phyloP scores from a whole-genome alignment of 1,284 basidiomycete species.

The Cryptococcus sp. region DNA sequence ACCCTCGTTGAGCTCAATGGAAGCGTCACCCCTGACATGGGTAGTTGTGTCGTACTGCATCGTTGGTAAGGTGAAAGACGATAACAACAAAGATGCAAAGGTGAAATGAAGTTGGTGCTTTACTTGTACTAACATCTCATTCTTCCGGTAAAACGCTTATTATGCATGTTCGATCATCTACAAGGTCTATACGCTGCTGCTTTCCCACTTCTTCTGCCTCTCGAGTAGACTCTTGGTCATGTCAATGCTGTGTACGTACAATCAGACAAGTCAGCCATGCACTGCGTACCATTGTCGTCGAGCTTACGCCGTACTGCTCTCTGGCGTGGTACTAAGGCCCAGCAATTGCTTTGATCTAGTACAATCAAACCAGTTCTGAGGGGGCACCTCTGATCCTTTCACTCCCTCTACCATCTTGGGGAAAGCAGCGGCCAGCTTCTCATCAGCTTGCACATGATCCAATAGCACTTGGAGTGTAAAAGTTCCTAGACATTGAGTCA shows the following conservation, averaged over 20 bases:
- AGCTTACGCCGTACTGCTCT: constrained; percentile 26
- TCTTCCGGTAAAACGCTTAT: neutral
- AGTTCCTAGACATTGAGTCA: constrained; percentile 16
- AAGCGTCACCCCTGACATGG: too few relatives aligned
- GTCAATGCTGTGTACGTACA: constrained; percentile 15
- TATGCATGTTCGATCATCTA: neutral
- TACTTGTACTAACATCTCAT: too few relatives aligned
- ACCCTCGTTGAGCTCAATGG: constrained; percentile 2
- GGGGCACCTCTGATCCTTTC: constrained; percentile 20
- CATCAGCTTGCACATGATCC: constrained; percentile 15
- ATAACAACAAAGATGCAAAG: too few relatives aligned
- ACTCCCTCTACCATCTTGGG: constrained; percentile 18
- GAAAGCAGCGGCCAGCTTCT: constrained; percentile 16
- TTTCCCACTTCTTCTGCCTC: constrained; percentile 11
- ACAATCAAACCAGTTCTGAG: constrained; percentile 30
- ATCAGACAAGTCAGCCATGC: too few relatives aligned
- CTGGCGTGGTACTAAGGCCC: constrained; percentile 14
- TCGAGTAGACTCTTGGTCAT: constrained; percentile 28
- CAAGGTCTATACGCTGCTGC: neutral
- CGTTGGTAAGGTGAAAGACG: too few relatives aligned
- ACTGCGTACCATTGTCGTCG: too few relatives aligned
- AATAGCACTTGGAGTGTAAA: constrained; percentile 27
- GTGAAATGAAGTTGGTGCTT: too few relatives aligned
- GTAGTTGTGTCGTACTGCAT: too few relatives aligned
- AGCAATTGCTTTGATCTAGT: constrained; percentile 17